Percentiles rank a stretch among this genome's conserved stretches.
Evolutionary conservation across 805 yeast genomes (phyloP).

Genomic region (Danielia reshetovae): DNA sequence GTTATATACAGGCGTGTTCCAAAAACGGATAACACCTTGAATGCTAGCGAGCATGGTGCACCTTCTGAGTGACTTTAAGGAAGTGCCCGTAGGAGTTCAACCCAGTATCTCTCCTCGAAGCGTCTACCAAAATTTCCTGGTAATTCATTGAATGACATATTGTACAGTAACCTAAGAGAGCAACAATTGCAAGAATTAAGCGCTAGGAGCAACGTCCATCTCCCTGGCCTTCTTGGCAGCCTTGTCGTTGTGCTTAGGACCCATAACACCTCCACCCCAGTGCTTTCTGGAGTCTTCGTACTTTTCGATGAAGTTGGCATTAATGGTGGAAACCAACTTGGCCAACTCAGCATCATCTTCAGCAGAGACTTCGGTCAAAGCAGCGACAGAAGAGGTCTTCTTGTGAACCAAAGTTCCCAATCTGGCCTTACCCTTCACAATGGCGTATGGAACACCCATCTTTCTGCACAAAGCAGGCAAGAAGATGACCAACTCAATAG

Average conservation of each 20-base stretch:
- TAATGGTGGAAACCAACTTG: slow-evolving; percentile 85
- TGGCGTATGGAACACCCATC: slow-evolving; percentile 99
- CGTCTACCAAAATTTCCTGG: too few species aligned
- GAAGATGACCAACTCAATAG: slow-evolving; percentile 95
- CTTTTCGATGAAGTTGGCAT: slow-evolving; percentile 89
- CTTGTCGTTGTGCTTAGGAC: slow-evolving; percentile 89
- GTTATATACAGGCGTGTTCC: too few species aligned
- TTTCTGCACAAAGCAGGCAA: slow-evolving; percentile 98
- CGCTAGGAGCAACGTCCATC: slow-evolving; percentile 31
- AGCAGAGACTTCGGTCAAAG: slow-evolving; percentile 89
- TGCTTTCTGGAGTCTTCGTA: slow-evolving; percentile 95
- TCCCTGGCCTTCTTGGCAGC: slow-evolving; percentile 70
- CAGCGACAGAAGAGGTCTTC: slow-evolving; percentile 96
- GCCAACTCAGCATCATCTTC: slow-evolving; percentile 96
- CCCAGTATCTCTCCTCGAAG: too few species aligned
- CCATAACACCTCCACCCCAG: slow-evolving; percentile 99
- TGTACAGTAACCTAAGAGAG: slow-evolving; percentile 22
- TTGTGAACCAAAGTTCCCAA: slow-evolving; percentile 95
- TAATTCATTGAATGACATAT: too few species aligned
- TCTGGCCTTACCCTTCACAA: slow-evolving; percentile 98
- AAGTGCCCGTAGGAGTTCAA: too few species aligned
- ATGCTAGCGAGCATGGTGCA: too few species aligned
- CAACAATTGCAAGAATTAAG: slow-evolving; percentile 1
- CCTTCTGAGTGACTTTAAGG: too few species aligned
- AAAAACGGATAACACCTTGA: too few species aligned